phyloP scores from a whole-genome alignment of 192 early-diverging fungal species.

The Coemansia sp. region DNA sequence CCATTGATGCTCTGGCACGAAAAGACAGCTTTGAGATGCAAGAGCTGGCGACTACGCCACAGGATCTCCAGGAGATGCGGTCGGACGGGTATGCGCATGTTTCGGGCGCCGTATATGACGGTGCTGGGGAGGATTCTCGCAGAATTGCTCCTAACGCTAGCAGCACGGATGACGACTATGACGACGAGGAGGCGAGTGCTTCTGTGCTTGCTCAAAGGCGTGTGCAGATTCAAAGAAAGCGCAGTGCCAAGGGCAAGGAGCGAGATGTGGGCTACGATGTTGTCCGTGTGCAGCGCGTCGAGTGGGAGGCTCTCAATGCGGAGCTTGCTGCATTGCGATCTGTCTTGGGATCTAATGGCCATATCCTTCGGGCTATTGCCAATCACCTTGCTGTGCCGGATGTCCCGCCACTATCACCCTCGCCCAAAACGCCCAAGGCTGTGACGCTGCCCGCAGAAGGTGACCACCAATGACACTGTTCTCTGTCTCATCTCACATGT shows the following conservation, averaged over 20 bases:
- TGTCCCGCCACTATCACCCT: neutral
- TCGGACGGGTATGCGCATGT: conserved; percentile 29
- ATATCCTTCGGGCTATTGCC: conserved; percentile 38
- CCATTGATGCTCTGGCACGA: conserved; percentile 41
- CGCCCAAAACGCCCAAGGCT: neutral
- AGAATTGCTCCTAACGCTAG: neutral
- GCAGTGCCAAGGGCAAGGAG: conserved; percentile 20
- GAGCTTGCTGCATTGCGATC: conserved; percentile 34
- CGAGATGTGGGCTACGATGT: neutral
- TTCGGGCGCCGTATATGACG: neutral
- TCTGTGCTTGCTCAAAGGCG: neutral
- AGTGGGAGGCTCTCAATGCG: conserved; percentile 41
- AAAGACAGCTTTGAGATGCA: conserved; percentile 56
- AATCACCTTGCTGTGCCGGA: conserved; percentile 19
- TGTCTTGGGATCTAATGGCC: conserved; percentile 17
- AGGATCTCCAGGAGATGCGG: conserved; percentile 11
- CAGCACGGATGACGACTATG: neutral
- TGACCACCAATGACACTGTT: neutral
- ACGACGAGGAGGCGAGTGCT: neutral
- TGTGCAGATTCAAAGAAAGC: neutral
- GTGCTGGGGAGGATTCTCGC: neutral
- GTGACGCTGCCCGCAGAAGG: neutral
- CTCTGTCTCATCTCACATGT: neutral
- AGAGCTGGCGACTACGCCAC: conserved; percentile 16
- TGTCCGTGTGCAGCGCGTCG: conserved; percentile 20